Percentiles rank a stretch among this genome's conserved stretches.
Evolutionary conservation across 73 alveolate species (phyloP).

Genomic region (Paraurostyla sp.): DNA sequence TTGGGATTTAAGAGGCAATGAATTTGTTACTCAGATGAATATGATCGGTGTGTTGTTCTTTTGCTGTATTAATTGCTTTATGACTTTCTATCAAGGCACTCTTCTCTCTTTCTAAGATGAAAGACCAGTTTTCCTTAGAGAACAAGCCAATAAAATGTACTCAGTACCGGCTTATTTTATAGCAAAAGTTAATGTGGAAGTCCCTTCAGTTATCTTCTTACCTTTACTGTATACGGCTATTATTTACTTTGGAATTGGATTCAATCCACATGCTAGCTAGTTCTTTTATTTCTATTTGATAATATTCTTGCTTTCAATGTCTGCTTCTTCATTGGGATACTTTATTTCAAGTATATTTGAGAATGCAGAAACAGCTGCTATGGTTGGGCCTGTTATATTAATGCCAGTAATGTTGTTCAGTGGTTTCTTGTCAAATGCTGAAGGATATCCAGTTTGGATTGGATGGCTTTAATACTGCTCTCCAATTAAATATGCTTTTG

Average conservation of each 20-base stretch:
- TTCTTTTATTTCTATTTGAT: slow-evolving; percentile 24
- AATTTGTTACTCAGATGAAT: slow-evolving; percentile 64
- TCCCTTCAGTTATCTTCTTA: slow-evolving; percentile 61
- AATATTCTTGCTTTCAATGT: not conserved
- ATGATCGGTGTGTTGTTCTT: slow-evolving; percentile 69
- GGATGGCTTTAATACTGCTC: too few relatives aligned
- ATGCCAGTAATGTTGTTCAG: slow-evolving; percentile 80
- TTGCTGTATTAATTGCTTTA: slow-evolving; percentile 47
- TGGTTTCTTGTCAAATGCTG: slow-evolving; percentile 72
- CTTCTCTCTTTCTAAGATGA: slow-evolving; percentile 67
- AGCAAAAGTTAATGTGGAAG: slow-evolving; percentile 69
- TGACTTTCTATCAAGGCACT: slow-evolving; percentile 51
- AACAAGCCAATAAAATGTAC: slow-evolving; percentile 72
- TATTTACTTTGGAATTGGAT: slow-evolving; percentile 48
- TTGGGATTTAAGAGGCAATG: slow-evolving; percentile 54
- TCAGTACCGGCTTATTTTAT: slow-evolving; percentile 70
- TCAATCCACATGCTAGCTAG: not conserved
- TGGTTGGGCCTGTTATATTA: slow-evolving; percentile 57
- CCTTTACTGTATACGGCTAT: slow-evolving; percentile 26
- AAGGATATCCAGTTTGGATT: slow-evolving; percentile 64
- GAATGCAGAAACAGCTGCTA: slow-evolving; percentile 60
- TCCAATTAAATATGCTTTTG: too few relatives aligned
- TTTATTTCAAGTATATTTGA: slow-evolving; percentile 71
- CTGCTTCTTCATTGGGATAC: slow-evolving; percentile 66
- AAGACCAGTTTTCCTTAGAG: slow-evolving; percentile 80